Conservation (phyloP, 768 basidiomycete genomes). For the Leccinum rimulosum region DNA sequence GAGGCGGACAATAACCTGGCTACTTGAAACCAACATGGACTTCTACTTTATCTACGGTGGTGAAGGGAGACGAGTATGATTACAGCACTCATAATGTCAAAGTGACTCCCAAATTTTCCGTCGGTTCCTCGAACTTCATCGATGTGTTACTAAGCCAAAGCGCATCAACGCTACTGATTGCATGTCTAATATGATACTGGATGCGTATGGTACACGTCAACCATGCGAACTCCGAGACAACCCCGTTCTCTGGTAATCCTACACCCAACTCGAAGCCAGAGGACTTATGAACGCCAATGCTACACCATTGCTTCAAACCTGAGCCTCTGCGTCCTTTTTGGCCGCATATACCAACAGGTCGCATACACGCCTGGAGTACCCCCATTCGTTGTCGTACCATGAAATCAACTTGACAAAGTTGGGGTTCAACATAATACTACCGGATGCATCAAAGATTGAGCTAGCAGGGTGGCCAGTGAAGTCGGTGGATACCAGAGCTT, state of each 20-base stretch:
- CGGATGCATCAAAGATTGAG: conserved; percentile 91
- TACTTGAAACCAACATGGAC: not conserved
- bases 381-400: conserved; percentile 96
- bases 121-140: too few species aligned
- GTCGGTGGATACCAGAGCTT: conserved; percentile 90
- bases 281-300: not conserved
- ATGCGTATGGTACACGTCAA: conserved; percentile 14
- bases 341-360: conserved; percentile 85
- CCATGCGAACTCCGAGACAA: not conserved
- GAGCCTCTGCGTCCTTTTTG: conserved; percentile 54
- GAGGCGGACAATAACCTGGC: not conserved
- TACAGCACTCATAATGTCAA: too few species aligned
- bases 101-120: too few species aligned
- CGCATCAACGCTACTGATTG: not conserved
- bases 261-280: conserved; percentile 10
- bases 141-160: not conserved
- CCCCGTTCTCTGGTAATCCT: conserved; percentile 9
- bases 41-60: too few species aligned
- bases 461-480: conserved; percentile 78
- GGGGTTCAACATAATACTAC: conserved; percentile 88
- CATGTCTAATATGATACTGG: conserved; percentile 10
- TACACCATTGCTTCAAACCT: conserved; percentile 9
- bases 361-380: conserved; percentile 90
- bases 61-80: too few species aligned
- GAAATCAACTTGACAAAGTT: conserved; percentile 96